phyloP scores from a whole-genome alignment of 495 filamentous ascomycete genomes.

The Penicillium alfredii region DNA sequence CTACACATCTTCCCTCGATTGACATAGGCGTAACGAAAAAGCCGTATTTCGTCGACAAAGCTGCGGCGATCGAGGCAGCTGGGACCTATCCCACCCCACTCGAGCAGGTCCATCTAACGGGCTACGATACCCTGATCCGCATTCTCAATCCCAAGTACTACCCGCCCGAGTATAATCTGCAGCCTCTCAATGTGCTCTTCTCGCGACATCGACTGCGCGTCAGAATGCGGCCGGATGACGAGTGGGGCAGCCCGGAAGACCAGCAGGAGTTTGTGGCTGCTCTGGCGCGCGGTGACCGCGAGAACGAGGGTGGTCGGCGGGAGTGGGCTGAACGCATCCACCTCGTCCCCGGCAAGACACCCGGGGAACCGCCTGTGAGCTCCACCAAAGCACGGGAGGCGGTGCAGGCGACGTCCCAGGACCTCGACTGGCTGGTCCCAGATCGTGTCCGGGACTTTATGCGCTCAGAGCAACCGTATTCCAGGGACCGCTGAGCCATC shows the following conservation, averaged over 20 bases:
- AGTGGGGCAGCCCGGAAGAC: conserved; percentile 56
- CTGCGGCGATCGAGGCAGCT: conserved; percentile 54
- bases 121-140: conserved; percentile 82
- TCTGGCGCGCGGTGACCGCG: conserved; percentile 45
- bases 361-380: conserved; percentile 57
- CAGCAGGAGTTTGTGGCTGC: conserved; percentile 54
- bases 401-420: conserved; percentile 45
- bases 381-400: conserved; percentile 74
- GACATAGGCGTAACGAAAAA: conserved; percentile 79
- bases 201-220: conserved; percentile 62
- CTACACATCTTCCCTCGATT: conserved; percentile 36
- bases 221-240: conserved; percentile 60
- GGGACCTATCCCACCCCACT: conserved; percentile 40
- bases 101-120: conserved; percentile 73
- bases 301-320: conserved; percentile 49
- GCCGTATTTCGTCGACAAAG: conserved; percentile 85
- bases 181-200: conserved; percentile 63
- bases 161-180: conserved; percentile 45
- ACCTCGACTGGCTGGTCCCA: conserved; percentile 58
- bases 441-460: conserved; percentile 56
- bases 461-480: conserved; percentile 33
- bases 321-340: conserved; percentile 69
- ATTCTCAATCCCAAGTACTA: conserved; percentile 87
- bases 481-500: no score
- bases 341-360: conserved; percentile 56